These are phyloP conservation scores for Termitomyces sp. DNA, from an alignment of 1,284 basidiomycete species.

Conservation along the genomic window DNA sequence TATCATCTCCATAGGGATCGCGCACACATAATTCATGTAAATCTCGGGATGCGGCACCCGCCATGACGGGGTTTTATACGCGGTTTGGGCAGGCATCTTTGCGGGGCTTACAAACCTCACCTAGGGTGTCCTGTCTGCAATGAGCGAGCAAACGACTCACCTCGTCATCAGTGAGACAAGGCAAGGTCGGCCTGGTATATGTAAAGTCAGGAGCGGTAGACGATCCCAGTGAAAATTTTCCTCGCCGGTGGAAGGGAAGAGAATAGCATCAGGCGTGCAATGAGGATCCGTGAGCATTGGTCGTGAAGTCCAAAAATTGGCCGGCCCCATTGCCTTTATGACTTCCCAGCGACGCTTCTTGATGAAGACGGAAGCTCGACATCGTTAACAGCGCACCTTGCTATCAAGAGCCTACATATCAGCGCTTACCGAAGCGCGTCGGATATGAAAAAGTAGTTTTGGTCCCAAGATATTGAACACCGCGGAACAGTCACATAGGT, in stretches of 20 bases:
- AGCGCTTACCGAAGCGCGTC: too few relatives aligned
- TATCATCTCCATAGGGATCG: background rate
- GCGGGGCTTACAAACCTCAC: slow-evolving; percentile 46
- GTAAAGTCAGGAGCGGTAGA: slow-evolving; percentile 18
- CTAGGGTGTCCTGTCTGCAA: background rate
- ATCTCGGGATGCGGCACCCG: slow-evolving; percentile 77
- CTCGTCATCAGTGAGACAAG: slow-evolving; percentile 66
- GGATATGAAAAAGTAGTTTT: too few relatives aligned
- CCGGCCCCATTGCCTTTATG: too few relatives aligned
- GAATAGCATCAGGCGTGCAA: slow-evolving; percentile 60
- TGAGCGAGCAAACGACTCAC: slow-evolving; percentile 20
- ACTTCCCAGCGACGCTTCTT: too few relatives aligned
- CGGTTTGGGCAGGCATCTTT: slow-evolving; percentile 41
- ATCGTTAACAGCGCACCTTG: too few relatives aligned
- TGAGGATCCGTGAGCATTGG: too few relatives aligned
- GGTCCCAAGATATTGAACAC: too few relatives aligned
- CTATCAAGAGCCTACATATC: too few relatives aligned
- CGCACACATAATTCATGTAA: slow-evolving; percentile 69
- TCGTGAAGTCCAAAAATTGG: too few relatives aligned
- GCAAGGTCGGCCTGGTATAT: slow-evolving; percentile 49
- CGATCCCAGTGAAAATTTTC: background rate
- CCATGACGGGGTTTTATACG: slow-evolving; percentile 36
- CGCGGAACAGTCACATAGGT: too few relatives aligned
- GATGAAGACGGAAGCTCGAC: too few relatives aligned
- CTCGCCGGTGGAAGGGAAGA: slow-evolving; percentile 57